These are phyloP conservation scores for Fusarium aywerte DNA, from an alignment of 2,329 filamentous ascomycete species.

Conservation along the genomic window DNA sequence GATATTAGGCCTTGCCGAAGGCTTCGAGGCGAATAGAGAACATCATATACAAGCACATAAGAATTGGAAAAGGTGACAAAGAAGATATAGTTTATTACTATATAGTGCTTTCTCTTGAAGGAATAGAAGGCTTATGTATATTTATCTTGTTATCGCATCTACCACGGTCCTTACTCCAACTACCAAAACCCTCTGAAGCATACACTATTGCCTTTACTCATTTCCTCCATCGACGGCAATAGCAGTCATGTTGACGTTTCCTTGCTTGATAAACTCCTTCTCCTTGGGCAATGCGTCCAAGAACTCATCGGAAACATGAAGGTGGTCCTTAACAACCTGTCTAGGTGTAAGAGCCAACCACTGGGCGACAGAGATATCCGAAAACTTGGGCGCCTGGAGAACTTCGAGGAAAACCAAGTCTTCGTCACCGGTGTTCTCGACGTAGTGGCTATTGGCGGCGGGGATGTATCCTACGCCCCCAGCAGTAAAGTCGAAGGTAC, in stretches of 20 bases:
- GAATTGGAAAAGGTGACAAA: too few species aligned
- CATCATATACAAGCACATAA: too few species aligned
- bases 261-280: conserved; percentile 12
- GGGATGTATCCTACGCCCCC: conserved; percentile 16
- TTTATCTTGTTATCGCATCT: too few species aligned
- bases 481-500: conserved; percentile 15
- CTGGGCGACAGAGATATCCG: conserved; percentile 14
- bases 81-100: too few species aligned
- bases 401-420: conserved; percentile 23
- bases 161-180: not conserved
- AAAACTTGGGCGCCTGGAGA: conserved; percentile 14
- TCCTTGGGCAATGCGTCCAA: conserved; percentile 17
- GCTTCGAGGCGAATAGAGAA: too few species aligned
- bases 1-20: too few species aligned
- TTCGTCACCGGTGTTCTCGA: conserved; percentile 12
- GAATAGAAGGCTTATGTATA: too few species aligned
- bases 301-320: conserved; percentile 17
- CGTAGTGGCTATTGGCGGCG: conserved; percentile 16
- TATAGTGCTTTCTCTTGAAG: too few species aligned
- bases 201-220: not conserved
- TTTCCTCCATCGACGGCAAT: not conserved
- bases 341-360: conserved; percentile 16
- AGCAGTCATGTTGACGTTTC: conserved; percentile 10
- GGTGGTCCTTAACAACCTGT: conserved; percentile 19
- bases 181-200: not conserved